A percentile compares a stretch with the other conserved stretches of the same genome.
phyloP scores from a whole-genome alignment of 352 stramenopile genomes.

The Phytopythium boreale region DNA sequence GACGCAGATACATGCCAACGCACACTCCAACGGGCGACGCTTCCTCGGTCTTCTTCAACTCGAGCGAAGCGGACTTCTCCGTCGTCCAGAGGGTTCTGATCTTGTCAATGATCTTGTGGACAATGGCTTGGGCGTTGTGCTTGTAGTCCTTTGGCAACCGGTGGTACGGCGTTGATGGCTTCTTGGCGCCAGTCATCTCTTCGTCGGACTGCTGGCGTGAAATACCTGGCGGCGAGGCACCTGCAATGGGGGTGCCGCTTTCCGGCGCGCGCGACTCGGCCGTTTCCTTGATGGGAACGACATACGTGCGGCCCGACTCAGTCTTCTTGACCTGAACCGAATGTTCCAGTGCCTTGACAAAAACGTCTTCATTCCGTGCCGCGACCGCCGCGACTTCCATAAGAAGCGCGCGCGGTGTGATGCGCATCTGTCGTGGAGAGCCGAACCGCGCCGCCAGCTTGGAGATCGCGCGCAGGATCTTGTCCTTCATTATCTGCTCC shows the following conservation, averaged over 20 bases:
- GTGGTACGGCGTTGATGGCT: constrained; percentile 15
- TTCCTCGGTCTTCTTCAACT: background rate
- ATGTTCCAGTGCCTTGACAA: constrained; percentile 67
- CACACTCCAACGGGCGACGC: constrained; percentile 22
- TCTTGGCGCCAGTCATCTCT: constrained; percentile 23
- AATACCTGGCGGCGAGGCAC: background rate
- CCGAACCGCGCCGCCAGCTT: constrained; percentile 76
- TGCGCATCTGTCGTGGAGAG: constrained; percentile 70
- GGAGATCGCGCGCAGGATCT: constrained; percentile 69
- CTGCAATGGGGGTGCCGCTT: constrained; percentile 1
- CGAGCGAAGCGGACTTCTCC: constrained; percentile 27
- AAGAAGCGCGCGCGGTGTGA: constrained; percentile 74
- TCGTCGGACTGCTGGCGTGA: constrained; percentile 13
- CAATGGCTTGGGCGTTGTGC: constrained; percentile 52
- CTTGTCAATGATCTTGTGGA: constrained; percentile 62
- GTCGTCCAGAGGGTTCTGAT: constrained; percentile 49
- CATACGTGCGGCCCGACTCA: constrained; percentile 76
- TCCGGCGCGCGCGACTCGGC: constrained; percentile 7
- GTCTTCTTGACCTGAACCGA: constrained; percentile 76
- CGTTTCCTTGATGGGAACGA: constrained; percentile 45
- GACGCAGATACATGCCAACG: constrained; percentile 63
- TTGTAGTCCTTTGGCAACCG: constrained; percentile 71
- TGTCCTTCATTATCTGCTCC: constrained; percentile 86
- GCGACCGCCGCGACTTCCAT: constrained; percentile 75
- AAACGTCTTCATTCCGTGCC: constrained; percentile 71